These are phyloP conservation scores for Diplotaxis tenuifolia DNA, from an alignment of 345 rosid species.

Conservation along the genomic window DNA sequence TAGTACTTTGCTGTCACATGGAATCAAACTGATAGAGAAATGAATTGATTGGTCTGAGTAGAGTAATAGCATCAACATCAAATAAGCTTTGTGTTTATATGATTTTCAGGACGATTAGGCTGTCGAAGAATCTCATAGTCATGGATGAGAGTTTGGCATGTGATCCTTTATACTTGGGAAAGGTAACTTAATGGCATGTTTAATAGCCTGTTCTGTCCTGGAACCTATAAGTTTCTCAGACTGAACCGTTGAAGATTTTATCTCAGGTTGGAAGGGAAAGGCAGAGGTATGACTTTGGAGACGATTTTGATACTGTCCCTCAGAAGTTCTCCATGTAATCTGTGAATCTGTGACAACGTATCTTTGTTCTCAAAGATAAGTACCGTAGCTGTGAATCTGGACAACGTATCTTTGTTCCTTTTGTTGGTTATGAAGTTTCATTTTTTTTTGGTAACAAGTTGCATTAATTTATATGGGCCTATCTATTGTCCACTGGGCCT, in stretches of 20 bases:
- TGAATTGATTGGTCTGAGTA: not conserved
- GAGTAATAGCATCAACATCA: slow-evolving; percentile 4
- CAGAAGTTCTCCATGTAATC: slow-evolving; percentile 79
- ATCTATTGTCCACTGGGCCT: not conserved
- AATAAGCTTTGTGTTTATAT: not conserved
- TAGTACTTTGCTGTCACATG: not conserved
- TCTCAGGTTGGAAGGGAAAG: slow-evolving; percentile 83
- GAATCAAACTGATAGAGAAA: not conserved
- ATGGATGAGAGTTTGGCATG: slow-evolving; percentile 79
- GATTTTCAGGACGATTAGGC: slow-evolving; percentile 63
- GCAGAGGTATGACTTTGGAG: slow-evolving; percentile 87
- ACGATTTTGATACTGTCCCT: slow-evolving; percentile 81
- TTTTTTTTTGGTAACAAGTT: too few species aligned
- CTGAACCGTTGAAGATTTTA: slow-evolving; percentile 2
- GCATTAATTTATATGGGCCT: too few species aligned
- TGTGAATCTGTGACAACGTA: too few species aligned
- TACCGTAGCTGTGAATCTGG: slow-evolving; percentile 2
- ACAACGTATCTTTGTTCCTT: slow-evolving; percentile 4
- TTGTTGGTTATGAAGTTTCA: slow-evolving; percentile 18
- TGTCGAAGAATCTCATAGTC: slow-evolving; percentile 74
- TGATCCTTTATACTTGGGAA: slow-evolving; percentile 75
- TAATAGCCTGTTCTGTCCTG: not conserved
- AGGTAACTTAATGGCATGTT: slow-evolving; percentile 47
- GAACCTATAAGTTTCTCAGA: slow-evolving; percentile 17
- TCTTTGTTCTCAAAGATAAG: slow-evolving; percentile 20